Percentiles rank a stretch among this genome's conserved stretches.
phyloP scores from a whole-genome alignment of 2,329 filamentous ascomycete genomes.

The Apiospora saccharicola region DNA sequence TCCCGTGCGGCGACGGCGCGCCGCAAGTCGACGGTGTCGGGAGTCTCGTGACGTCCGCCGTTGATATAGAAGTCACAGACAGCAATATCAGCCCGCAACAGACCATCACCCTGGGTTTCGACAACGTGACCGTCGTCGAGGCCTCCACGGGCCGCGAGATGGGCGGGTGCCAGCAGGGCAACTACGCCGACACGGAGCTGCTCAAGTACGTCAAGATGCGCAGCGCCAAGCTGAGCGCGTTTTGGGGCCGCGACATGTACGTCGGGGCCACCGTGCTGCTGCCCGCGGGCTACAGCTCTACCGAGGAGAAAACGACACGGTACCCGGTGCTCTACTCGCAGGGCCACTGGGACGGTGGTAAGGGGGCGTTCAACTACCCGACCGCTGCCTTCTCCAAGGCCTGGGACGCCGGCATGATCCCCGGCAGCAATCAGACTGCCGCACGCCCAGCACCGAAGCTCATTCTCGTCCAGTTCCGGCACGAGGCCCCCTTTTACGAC shows the following conservation, averaged over 20 bases:
- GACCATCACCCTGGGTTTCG: conserved; percentile 29
- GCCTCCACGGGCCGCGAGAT: conserved; percentile 31
- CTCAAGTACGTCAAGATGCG: conserved; percentile 36
- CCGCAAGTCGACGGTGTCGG: conserved; percentile 32
- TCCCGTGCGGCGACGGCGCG: conserved; percentile 35
- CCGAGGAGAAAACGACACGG: conserved; percentile 30
- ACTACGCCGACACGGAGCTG: conserved; percentile 32
- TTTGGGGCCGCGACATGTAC: conserved; percentile 37
- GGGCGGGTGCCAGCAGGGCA: conserved; percentile 34
- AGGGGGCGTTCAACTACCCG: conserved; percentile 29
- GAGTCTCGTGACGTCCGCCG: conserved; percentile 30
- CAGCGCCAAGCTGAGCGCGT: conserved; percentile 32
- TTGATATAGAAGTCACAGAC: conserved; percentile 30
- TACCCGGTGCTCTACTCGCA: conserved; percentile 35
- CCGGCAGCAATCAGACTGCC: no score
- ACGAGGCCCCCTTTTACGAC: conserved; percentile 35
- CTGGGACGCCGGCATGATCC: conserved; percentile 33
- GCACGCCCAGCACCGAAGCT: conserved; percentile 32
- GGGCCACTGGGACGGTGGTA: conserved; percentile 34
- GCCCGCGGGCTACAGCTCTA: conserved; percentile 32
- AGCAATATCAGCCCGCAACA: background rate
- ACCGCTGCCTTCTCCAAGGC: conserved; percentile 27
- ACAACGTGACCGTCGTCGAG: conserved; percentile 29
- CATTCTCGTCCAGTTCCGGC: conserved; percentile 34
- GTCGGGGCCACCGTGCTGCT: conserved; percentile 35